A percentile compares a stretch with the other conserved stretches of the same genome.
Conservation (phyloP, 2,329 filamentous ascomycete species). For the Nemania sp. region DNA sequence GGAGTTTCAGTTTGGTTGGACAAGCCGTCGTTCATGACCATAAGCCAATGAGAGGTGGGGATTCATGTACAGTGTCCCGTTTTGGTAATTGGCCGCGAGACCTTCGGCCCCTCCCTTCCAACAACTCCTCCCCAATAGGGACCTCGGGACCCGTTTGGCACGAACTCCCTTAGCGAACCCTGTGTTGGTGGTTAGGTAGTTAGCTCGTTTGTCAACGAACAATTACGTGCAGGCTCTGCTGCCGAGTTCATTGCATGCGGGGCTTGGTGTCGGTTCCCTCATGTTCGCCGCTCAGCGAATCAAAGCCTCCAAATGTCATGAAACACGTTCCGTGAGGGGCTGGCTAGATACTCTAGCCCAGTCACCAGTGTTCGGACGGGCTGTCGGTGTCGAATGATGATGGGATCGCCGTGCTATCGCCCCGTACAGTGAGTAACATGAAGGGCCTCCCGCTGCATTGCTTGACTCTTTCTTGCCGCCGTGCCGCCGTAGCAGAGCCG, state of each 20-base stretch:
- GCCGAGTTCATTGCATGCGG: not conserved
- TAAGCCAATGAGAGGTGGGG: not conserved
- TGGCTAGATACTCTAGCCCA: not conserved
- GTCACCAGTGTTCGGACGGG: not conserved
- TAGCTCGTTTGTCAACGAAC: conserved; percentile 10
- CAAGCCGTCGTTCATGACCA: conserved; percentile 6
- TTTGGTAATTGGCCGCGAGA: conserved; percentile 13
- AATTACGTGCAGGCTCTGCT: conserved; percentile 7
- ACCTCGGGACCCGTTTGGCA: conserved; percentile 1
- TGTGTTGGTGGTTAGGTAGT: too few relatives aligned
- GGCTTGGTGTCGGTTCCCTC: not conserved
- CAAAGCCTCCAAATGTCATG: conserved; percentile 1
- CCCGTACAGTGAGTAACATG: conserved; percentile 21
- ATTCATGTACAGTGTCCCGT: conserved; percentile 5
- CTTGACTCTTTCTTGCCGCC: not conserved
- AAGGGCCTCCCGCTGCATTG: not conserved
- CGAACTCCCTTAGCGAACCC: not conserved
- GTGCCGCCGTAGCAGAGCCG: conserved; percentile 2
- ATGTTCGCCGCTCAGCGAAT: conserved; percentile 10
- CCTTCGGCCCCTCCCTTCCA: conserved; percentile 14
- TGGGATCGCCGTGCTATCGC: conserved; percentile 15
- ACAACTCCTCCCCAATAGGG: not conserved
- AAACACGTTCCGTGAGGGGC: not conserved
- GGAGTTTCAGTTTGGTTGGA: conserved; percentile 10
- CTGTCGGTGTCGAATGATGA: conserved; percentile 17